phyloP scores from a whole-genome alignment of 352 stramenopile species.

The Plasmopara muralis region DNA sequence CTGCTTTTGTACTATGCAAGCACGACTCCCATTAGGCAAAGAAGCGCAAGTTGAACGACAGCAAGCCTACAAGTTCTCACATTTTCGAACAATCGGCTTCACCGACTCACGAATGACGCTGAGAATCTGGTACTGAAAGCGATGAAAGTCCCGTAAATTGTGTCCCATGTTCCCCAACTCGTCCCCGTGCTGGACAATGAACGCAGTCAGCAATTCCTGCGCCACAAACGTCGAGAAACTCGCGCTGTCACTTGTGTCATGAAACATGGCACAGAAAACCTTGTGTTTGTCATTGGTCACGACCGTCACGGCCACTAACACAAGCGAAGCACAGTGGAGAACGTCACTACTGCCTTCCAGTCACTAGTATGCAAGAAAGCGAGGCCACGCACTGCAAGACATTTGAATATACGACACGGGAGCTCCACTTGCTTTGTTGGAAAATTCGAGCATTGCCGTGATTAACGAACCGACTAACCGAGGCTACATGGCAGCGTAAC shows the following conservation, averaged over 20 bases:
- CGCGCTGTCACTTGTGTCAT: slow-evolving; percentile 73
- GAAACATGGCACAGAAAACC: slow-evolving; percentile 89
- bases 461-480: slow-evolving; percentile 86
- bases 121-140: slow-evolving; percentile 84
- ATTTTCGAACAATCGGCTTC: slow-evolving; percentile 77
- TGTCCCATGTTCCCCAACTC: slow-evolving; percentile 78
- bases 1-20: slow-evolving; percentile 71
- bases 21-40: slow-evolving; percentile 5
- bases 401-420: slow-evolving; percentile 90
- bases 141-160: slow-evolving; percentile 88
- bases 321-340: slow-evolving; percentile 14
- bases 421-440: slow-evolving; percentile 80
- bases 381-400: slow-evolving; percentile 43
- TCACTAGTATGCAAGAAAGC: slow-evolving; percentile 1
- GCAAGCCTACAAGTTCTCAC: slow-evolving; percentile 46
- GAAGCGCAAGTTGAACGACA: not conserved
- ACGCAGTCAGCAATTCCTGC: slow-evolving; percentile 80
- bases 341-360: not conserved
- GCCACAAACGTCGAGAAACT: slow-evolving; percentile 84
- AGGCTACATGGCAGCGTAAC: slow-evolving; percentile 37
- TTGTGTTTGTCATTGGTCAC: slow-evolving; percentile 85
- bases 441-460: slow-evolving; percentile 91
- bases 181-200: slow-evolving; percentile 68
- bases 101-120: slow-evolving; percentile 78
- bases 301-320: slow-evolving; percentile 76